Percentiles rank a stretch among this genome's conserved stretches.
Evolutionary conservation across 306 rosid species (phyloP).

Genomic region (Vigna angularis): DNA sequence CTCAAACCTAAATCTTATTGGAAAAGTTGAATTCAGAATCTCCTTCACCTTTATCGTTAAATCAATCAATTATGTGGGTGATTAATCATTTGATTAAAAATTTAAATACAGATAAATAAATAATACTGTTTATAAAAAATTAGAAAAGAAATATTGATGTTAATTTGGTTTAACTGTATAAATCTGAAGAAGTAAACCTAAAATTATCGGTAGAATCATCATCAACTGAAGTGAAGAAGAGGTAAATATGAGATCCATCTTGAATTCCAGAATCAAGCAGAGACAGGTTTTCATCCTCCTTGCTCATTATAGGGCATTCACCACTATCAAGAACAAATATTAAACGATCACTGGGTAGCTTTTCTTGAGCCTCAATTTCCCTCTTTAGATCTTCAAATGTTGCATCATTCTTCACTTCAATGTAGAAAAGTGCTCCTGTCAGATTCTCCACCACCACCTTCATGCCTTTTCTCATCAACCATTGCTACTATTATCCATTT

Average conservation of each 20-base stretch:
- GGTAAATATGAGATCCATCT: constrained; percentile 63
- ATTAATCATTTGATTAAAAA: too few relatives aligned
- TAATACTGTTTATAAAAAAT: too few relatives aligned
- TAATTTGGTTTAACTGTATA: neutral
- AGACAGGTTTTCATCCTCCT: constrained; percentile 46
- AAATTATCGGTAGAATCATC: constrained; percentile 40
- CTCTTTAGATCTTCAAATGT: constrained; percentile 55
- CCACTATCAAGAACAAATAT: constrained; percentile 51
- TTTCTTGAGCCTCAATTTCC: constrained; percentile 59
- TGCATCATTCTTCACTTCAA: constrained; percentile 55
- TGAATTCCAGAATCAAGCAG: constrained; percentile 65
- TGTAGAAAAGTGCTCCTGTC: constrained; percentile 56
- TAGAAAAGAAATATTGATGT: too few relatives aligned
- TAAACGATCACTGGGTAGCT: constrained; percentile 64
- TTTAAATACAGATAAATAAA: too few relatives aligned
- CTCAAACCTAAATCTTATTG: too few relatives aligned
- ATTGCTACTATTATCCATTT: neutral
- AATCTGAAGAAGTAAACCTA: constrained; percentile 40
- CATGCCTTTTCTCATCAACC: constrained; percentile 31
- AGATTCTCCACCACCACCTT: constrained; percentile 57
- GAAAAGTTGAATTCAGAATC: too few relatives aligned
- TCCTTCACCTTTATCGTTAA: too few relatives aligned
- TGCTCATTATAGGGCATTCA: constrained; percentile 32
- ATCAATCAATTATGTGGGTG: too few relatives aligned
- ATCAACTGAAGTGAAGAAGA: constrained; percentile 61